Conservation (phyloP, 441 rosid genomes). For the Erodium moschatum region DNA sequence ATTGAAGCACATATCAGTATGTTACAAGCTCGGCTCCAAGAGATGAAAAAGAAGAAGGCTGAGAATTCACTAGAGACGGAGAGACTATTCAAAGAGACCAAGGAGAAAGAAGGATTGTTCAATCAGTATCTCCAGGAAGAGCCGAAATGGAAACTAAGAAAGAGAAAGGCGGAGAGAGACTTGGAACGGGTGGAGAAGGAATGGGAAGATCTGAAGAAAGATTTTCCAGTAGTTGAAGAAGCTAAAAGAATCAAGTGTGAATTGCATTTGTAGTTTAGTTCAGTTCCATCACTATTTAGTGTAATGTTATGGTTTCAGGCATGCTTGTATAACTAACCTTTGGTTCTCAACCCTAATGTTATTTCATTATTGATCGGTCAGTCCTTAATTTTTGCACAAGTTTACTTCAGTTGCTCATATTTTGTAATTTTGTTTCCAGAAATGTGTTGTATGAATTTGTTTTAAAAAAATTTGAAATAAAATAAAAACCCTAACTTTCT, state of each 20-base stretch:
- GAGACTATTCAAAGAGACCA: slow-evolving; percentile 24
- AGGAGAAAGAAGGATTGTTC: slow-evolving; percentile 23
- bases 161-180: slow-evolving; percentile 27
- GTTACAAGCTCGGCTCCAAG: slow-evolving; percentile 19
- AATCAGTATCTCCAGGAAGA: slow-evolving; percentile 19
- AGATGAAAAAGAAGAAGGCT: slow-evolving; percentile 17
- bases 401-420: too few relatives aligned
- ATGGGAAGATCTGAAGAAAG: slow-evolving; percentile 25
- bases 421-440: too few relatives aligned
- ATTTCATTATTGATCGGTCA: too few relatives aligned
- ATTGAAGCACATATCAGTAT: slow-evolving; percentile 17
- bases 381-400: too few relatives aligned
- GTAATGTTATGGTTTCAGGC: background rate
- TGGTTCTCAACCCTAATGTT: too few relatives aligned
- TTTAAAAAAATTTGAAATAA: too few relatives aligned
- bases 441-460: too few relatives aligned
- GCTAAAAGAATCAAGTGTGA: background rate
- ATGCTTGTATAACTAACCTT: background rate
- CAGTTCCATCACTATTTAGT: background rate
- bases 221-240: slow-evolving; percentile 9
- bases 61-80: slow-evolving; percentile 19
- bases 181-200: slow-evolving; percentile 24
- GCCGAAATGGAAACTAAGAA: slow-evolving; percentile 22
- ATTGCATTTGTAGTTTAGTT: background rate
- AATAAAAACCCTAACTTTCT: too few relatives aligned